Base-by-base conservation (phyloP, 2,329 filamentous ascomycete species). In the Diplodia intermedia region DNA sequence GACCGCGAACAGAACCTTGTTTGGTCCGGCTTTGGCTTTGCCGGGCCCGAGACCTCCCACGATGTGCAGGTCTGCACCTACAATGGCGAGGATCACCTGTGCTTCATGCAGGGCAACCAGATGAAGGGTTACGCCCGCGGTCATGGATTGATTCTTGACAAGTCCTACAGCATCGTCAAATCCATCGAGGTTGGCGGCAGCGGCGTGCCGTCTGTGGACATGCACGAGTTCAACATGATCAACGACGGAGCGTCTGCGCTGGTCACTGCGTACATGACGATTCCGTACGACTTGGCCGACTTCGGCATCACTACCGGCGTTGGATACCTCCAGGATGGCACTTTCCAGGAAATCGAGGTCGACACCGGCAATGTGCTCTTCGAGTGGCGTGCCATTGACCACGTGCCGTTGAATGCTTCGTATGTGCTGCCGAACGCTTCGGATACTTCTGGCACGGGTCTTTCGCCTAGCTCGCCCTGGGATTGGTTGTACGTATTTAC, bases 351-450 rank as follows among this genome's bases (percentile, higher is more conserved):
- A 73, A 76, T 86, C 38, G 82, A 87, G 63, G 84, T 86, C 43
- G 79, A 83, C 23, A 87, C 84, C 1, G 85, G 86, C 2, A 79
- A 82, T 40, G 74, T 88, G 3, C 70, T 88, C 11, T 89, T 88
- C 69, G 86, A 88, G 71, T 88, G 86, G 86, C 81, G 80, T 36
- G 85, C 83, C 69, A 76, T 88, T 12, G 85, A 87, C 67, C 84
- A 88, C 73, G 79, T 87, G 23, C 78, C 81, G 53, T 84, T 84
- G 1, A 79, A 82, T 47, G 81, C 84, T 79, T 78, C 73, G 73
- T 76, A 82, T 74, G 84, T 82, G 36, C 77, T 78, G 68, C 83
- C 83, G 4, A 75, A 76, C 23, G 78, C 80, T 36, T 79, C 78
- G 1, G 78, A 79, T 67, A 79, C 77, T 9, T 76, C 81, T 47